phyloP scores from a whole-genome alignment of 805 yeast species.

The Lipomyces mesembrius region DNA sequence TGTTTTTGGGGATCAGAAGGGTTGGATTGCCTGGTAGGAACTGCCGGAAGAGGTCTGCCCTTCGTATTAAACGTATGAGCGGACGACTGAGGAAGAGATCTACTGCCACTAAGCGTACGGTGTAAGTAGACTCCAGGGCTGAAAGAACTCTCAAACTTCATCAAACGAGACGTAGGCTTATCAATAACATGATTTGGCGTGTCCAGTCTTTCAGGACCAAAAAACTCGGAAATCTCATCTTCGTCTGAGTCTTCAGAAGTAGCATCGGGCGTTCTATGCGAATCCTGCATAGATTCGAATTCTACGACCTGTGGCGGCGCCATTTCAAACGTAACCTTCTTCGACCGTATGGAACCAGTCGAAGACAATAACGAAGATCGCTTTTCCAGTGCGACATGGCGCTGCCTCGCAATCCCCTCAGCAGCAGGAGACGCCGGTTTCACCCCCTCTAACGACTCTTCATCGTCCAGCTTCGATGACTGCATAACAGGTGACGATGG shows the following conservation, averaged over 20 bases:
- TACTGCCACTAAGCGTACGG: slow-evolving; percentile 24
- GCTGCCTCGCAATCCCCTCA: neutral
- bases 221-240: neutral
- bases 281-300: slow-evolving; percentile 26
- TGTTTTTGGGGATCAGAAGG: neutral
- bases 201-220: neutral
- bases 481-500: slow-evolving; percentile 17
- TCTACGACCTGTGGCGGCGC: slow-evolving; percentile 36
- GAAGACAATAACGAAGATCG: slow-evolving; percentile 31
- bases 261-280: neutral
- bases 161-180: slow-evolving; percentile 17
- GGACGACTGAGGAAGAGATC: slow-evolving; percentile 21
- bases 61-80: neutral
- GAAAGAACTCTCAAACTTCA: slow-evolving; percentile 18
- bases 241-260: slow-evolving; percentile 10
- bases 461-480: neutral
- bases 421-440: neutral
- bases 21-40: slow-evolving; percentile 9
- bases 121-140: slow-evolving; percentile 9
- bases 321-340: slow-evolving; percentile 37
- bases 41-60: slow-evolving; percentile 31
- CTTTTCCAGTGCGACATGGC: slow-evolving; percentile 18
- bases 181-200: neutral
- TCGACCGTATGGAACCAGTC: slow-evolving; percentile 25
- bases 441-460: neutral